Evolutionary conservation across 805 yeast genomes (phyloP), one percentile per base, ranked within the genome.

Genomic region (Kregervanrija delftensis): DNA sequence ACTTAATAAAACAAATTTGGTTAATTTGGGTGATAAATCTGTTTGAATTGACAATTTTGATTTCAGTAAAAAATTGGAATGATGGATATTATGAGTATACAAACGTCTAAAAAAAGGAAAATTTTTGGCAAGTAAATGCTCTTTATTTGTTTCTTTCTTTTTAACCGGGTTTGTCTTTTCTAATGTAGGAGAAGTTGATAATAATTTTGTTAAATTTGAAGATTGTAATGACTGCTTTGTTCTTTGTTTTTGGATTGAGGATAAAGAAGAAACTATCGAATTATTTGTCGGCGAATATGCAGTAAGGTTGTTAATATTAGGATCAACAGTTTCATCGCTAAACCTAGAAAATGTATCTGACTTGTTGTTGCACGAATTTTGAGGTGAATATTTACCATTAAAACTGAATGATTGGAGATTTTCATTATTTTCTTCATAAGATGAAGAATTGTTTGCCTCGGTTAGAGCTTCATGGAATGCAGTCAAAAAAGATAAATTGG

Each of bases 61-160:
- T 32, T 74, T 65, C 41, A 74, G 59, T 31, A 78, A 65, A 44
- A 77, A 66, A 40, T 71, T 71, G 8, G 79, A 63, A 17, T 59
- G 59, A 46, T 77, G 81, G 0, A 83, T 76, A 28, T 69, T 65
- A 55, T 72, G 73, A 37, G 77, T 77, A 41, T 72, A 69, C 41
- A 76, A 71, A 49, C 76, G 81, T 47, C 96, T 72, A 58, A 83
- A 86, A 44, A 80, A 77, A 0, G 97, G 97, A 63, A 87, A 89
- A 54, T 91, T 86, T 54, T 81, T 83, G 5, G 82, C 80, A 60
- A 81, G 87, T 43, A 79, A 71, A 44, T 74, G 71, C 57, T 86
- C 96, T 49, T 81, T 79, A 40, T 57, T 57, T 8, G 41, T 35
- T 16, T 43, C 42, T 2, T 38, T 8, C 15, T 15, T 38, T 43